Percentiles rank a stretch among this genome's conserved stretches.
phyloP scores from a whole-genome alignment of 257 asterid species.

The Solanum clarkiae region DNA sequence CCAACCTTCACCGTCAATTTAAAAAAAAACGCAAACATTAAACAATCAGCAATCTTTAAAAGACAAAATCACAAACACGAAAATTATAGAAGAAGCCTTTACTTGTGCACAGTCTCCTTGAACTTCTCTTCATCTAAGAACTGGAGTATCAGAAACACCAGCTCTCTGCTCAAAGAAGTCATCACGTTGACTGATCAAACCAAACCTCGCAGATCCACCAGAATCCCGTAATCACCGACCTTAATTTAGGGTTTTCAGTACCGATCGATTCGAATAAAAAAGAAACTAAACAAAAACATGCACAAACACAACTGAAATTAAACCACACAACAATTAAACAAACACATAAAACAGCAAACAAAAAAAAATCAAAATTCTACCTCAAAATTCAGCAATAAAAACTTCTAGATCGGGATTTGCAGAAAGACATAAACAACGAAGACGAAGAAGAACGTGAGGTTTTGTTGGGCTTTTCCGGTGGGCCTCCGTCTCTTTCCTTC shows the following conservation, averaged over 20 bases:
- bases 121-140: conserved; percentile 45
- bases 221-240: not conserved
- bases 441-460: not conserved
- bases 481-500: not conserved
- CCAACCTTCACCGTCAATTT: conserved; percentile 29
- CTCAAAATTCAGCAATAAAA: not conserved
- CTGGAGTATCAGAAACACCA: conserved; percentile 44
- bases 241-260: conserved; percentile 4
- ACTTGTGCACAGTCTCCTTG: conserved; percentile 51
- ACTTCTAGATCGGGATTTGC: not conserved
- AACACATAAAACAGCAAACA: not conserved
- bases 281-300: not conserved
- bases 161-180: conserved; percentile 43
- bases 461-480: not conserved
- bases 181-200: conserved; percentile 11
- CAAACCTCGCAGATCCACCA: conserved; percentile 18
- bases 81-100: not conserved
- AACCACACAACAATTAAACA: not conserved
- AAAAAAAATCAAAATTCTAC: not conserved
- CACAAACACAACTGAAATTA: not conserved
- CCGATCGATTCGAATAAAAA: not conserved
- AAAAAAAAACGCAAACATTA: not conserved
- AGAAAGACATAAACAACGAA: not conserved
- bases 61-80: not conserved
- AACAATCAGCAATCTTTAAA: not conserved